Percentiles rank a stretch among this genome's conserved stretches.
phyloP scores from a whole-genome alignment of 108 stramenopile species.

The Fragilaria crotonensis region DNA sequence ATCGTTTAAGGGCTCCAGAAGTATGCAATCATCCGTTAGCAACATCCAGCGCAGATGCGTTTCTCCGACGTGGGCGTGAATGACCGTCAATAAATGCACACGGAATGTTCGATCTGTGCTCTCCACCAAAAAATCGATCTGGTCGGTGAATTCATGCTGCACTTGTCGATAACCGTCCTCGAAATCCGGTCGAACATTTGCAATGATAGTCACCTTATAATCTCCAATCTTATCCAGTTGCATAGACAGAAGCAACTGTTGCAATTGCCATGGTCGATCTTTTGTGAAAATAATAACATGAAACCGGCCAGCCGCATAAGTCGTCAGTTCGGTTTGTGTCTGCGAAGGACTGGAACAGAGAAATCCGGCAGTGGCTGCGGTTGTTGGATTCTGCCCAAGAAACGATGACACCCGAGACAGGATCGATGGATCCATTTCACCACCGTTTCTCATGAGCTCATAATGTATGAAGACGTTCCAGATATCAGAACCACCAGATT shows the following conservation, averaged over 20 bases:
- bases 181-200: constrained; percentile 6
- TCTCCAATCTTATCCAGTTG: neutral
- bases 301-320: neutral
- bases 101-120: neutral
- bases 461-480: no score
- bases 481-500: no score
- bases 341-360: no score
- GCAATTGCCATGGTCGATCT: constrained; percentile 44
- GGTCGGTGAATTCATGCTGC: neutral
- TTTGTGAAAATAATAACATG: constrained; percentile 32
- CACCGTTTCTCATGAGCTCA: no score
- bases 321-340: neutral
- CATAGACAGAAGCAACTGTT: constrained; percentile 26
- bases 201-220: neutral
- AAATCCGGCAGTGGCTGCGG: no score
- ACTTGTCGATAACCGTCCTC: constrained; percentile 7
- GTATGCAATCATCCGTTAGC: constrained; percentile 37
- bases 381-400: no score
- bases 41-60: constrained; percentile 26
- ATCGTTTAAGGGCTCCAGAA: constrained; percentile 27
- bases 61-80: neutral
- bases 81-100: neutral
- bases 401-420: no score
- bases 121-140: neutral
- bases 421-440: no score